Conservation (phyloP, 805 yeast species). For the Monosporozyma yasuniensis region DNA sequence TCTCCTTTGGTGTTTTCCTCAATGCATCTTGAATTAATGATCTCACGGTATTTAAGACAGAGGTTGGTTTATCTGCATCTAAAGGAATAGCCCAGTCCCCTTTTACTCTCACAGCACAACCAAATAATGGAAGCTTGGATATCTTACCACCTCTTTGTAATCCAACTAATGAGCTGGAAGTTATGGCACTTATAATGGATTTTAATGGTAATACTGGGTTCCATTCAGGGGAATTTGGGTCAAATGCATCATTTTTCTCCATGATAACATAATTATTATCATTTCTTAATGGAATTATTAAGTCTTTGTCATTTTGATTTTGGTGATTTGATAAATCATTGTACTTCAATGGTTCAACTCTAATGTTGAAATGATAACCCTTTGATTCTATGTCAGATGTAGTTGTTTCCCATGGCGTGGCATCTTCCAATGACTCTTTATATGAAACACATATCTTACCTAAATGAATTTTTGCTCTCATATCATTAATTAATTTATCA, state of each 20-base stretch:
- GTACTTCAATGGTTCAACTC: conserved; percentile 9
- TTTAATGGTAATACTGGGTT: conserved; percentile 40
- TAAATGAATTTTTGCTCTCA: conserved; percentile 72
- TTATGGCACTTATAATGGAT: conserved; percentile 43
- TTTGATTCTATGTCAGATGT: neutral
- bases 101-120: conserved; percentile 46
- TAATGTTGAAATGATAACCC: conserved; percentile 16
- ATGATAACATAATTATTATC: conserved; percentile 31
- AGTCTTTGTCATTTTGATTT: conserved; percentile 21
- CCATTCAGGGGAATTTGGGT: conserved; percentile 37
- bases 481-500: conserved; percentile 68
- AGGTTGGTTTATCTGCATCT: conserved; percentile 35
- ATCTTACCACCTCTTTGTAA: conserved; percentile 61
- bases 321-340: conserved; percentile 14
- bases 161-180: conserved; percentile 52
- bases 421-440: conserved; percentile 51
- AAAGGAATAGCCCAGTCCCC: conserved; percentile 43
- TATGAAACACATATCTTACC: conserved; percentile 86
- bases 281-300: conserved; percentile 21
- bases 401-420: conserved; percentile 7
- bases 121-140: conserved; percentile 41
- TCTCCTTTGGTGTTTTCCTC: conserved; percentile 9
- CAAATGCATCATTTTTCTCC: conserved; percentile 20
- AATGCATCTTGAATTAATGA: conserved; percentile 36
- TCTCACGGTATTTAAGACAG: conserved; percentile 40